These are phyloP conservation scores for Leccinum fallax DNA, from an alignment of 1,284 basidiomycete genomes.

Conservation along the genomic window DNA sequence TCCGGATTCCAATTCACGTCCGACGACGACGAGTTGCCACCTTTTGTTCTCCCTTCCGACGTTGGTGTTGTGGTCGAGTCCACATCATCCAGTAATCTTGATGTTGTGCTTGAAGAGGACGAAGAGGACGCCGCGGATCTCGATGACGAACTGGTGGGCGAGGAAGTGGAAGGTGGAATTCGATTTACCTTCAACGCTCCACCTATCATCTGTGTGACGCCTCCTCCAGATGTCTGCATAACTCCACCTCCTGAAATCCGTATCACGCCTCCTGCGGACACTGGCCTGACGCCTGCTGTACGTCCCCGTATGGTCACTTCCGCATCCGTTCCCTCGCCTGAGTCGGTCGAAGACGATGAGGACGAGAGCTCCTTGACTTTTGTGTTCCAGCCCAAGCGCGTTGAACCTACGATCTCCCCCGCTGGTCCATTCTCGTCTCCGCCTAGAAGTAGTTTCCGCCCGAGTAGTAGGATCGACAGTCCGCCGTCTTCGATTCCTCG, in stretches of 20 bases:
- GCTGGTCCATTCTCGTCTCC: conserved; percentile 23
- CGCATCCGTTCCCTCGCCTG: conserved; percentile 16
- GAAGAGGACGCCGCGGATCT: conserved; percentile 41
- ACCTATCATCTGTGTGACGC: conserved; percentile 43
- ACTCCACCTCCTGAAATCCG: conserved; percentile 33
- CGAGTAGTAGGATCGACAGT: conserved; percentile 19
- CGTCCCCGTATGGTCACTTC: conserved; percentile 5
- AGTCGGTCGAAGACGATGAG: conserved; percentile 36
- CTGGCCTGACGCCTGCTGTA: conserved; percentile 11
- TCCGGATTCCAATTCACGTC: conserved; percentile 50
- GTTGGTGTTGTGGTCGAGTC: conserved; percentile 52
- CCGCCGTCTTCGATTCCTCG: conserved; percentile 59
- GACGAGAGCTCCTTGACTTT: conserved; percentile 29
- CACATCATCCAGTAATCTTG: conserved; percentile 28
- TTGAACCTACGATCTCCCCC: conserved; percentile 21
- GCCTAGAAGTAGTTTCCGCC: conserved; percentile 6
- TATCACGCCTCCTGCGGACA: conserved; percentile 25
- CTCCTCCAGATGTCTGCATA: conserved; percentile 45
- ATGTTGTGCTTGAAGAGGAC: conserved; percentile 50
- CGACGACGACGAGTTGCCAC: conserved; percentile 45
- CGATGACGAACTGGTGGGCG: conserved; percentile 47
- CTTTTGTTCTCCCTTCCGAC: conserved; percentile 53
- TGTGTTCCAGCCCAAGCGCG: conserved; percentile 14
- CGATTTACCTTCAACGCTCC: conserved; percentile 69
- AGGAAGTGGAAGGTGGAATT: conserved; percentile 61